Conservation (phyloP, 768 basidiomycete species). For the Naganishia onofrii region DNA sequence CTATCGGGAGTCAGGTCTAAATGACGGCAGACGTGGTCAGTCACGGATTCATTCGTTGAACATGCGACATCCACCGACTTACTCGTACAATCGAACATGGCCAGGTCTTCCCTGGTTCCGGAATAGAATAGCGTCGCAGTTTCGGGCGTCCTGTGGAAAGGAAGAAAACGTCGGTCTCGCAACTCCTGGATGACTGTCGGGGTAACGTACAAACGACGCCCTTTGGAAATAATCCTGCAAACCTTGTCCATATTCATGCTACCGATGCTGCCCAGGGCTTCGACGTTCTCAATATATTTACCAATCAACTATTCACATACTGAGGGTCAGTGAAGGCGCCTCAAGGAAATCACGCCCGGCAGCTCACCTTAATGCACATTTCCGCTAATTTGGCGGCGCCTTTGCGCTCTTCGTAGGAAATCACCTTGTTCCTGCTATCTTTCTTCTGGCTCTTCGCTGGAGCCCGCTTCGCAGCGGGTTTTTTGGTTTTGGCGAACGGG, state of each 20-base stretch:
- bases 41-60: neutral
- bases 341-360: neutral
- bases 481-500: conserved; percentile 63
- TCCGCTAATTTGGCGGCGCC: conserved; percentile 70
- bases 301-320: conserved; percentile 67
- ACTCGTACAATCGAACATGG: conserved; percentile 88
- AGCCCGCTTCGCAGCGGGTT: conserved; percentile 54
- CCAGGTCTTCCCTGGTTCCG: conserved; percentile 63
- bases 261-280: conserved; percentile 73
- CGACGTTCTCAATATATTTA: conserved; percentile 79
- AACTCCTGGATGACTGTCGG: neutral
- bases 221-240: conserved; percentile 75
- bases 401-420: conserved; percentile 62
- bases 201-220: conserved; percentile 53
- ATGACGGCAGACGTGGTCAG: neutral
- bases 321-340: conserved; percentile 13
- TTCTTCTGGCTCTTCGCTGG: conserved; percentile 55
- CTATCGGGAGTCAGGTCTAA: conserved; percentile 69
- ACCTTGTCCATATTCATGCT: conserved; percentile 78
- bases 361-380: conserved; percentile 71
- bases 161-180: neutral
- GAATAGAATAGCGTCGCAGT: conserved; percentile 85
- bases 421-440: conserved; percentile 66
- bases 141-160: conserved; percentile 63
- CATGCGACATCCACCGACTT: conserved; percentile 44